phyloP scores from a whole-genome alignment of 2,329 filamentous ascomycete genomes.

The Lasiodiplodia theobromae region DNA sequence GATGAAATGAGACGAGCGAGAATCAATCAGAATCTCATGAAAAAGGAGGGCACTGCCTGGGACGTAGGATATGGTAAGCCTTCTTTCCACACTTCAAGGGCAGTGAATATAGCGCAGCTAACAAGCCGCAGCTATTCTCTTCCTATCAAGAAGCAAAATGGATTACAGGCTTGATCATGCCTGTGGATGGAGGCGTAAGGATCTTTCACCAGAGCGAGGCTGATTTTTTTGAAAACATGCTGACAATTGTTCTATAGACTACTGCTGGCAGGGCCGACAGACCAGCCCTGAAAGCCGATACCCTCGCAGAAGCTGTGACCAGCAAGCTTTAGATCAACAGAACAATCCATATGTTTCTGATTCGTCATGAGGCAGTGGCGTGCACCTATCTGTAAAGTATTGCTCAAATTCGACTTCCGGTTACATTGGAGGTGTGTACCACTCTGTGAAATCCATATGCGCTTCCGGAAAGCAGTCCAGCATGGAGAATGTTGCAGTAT shows the following conservation, averaged over 20 bases:
- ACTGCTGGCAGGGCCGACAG: not conserved
- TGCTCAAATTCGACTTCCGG: too few species aligned
- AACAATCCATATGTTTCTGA: too few species aligned
- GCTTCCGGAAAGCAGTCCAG: too few species aligned
- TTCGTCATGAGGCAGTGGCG: too few species aligned
- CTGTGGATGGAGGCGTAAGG: not conserved
- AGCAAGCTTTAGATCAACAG: too few species aligned
- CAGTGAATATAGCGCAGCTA: not conserved
- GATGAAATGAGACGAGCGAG: not conserved
- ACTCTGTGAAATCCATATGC: too few species aligned
- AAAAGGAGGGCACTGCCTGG: not conserved
- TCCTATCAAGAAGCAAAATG: not conserved
- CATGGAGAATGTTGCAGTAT: too few species aligned
- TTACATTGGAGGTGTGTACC: too few species aligned
- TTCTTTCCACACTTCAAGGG: not conserved
- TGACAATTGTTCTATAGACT: not conserved
- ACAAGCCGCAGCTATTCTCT: not conserved
- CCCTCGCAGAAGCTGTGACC: not conserved
- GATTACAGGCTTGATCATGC: not conserved
- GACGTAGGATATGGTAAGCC: not conserved
- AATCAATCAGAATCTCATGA: not conserved
- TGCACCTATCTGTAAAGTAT: too few species aligned
- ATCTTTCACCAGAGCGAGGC: not conserved
- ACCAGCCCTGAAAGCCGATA: not conserved
- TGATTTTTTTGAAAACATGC: not conserved